Conservation (phyloP, 495 filamentous ascomycete species). For the Penicillium cosmopolitanum region DNA sequence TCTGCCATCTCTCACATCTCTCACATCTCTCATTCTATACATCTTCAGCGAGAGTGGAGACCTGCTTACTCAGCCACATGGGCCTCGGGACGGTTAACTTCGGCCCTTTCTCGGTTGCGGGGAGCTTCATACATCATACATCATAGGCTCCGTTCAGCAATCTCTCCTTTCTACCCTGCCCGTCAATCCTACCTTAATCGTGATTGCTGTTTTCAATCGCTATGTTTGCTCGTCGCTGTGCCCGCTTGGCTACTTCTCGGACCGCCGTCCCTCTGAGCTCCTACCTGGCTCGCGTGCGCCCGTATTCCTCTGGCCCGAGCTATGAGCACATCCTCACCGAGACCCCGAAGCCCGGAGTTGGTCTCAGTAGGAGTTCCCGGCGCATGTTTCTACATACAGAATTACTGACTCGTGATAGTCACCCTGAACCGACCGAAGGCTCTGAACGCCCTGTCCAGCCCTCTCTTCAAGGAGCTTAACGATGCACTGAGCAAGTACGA, state of each 20-base stretch:
- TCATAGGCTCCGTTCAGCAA: slow-evolving; percentile 18
- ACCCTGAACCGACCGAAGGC: slow-evolving; percentile 95
- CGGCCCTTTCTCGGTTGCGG: slow-evolving; percentile 34
- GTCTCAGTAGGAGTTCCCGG: slow-evolving; percentile 65
- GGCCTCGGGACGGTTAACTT: slow-evolving; percentile 40
- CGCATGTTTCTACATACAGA: not conserved
- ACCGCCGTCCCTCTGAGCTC: slow-evolving; percentile 50
- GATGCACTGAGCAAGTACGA: slow-evolving; percentile 75
- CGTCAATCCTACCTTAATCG: not conserved
- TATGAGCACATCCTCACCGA: slow-evolving; percentile 86
- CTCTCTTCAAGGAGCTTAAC: slow-evolving; percentile 90
- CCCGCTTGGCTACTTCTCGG: slow-evolving; percentile 64
- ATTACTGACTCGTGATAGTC: slow-evolving; percentile 54
- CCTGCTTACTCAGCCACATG: slow-evolving; percentile 18
- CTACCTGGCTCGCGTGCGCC: slow-evolving; percentile 51
- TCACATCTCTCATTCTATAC: too few species aligned
- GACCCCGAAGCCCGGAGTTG: slow-evolving; percentile 83
- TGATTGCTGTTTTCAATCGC: slow-evolving; percentile 11
- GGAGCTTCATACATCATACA: slow-evolving; percentile 30
- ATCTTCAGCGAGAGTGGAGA: too few species aligned
- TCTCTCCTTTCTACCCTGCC: not conserved
- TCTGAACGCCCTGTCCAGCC: slow-evolving; percentile 87
- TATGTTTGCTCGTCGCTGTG: slow-evolving; percentile 60
- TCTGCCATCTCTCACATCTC: too few species aligned
- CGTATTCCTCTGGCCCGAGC: slow-evolving; percentile 60